Conservation (phyloP, 2,329 filamentous ascomycete genomes). For the Geoglossum cookeanum region DNA sequence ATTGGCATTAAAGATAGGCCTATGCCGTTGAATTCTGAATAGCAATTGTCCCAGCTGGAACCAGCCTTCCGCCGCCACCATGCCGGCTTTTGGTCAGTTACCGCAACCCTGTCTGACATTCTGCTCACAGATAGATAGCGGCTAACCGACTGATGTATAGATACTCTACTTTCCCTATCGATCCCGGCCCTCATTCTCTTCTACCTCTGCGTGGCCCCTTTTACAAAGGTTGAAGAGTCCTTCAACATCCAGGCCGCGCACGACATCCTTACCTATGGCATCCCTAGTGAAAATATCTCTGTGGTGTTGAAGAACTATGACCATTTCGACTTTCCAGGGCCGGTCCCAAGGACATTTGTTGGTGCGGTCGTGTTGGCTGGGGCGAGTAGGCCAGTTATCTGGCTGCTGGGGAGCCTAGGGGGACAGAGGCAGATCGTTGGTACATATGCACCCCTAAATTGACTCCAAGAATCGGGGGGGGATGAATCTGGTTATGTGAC, state of each 20-base stretch:
- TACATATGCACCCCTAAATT: neutral
- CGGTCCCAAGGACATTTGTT: conserved; percentile 78
- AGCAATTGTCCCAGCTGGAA: neutral
- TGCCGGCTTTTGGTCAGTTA: neutral
- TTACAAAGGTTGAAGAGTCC: conserved; percentile 96
- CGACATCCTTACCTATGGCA: conserved; percentile 68
- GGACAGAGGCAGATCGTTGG: neutral
- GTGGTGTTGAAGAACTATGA: conserved; percentile 53
- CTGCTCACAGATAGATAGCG: too few relatives aligned
- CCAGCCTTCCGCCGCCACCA: neutral
- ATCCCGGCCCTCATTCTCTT: conserved; percentile 44
- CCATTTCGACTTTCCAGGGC: conserved; percentile 76
- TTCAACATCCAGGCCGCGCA: conserved; percentile 93
- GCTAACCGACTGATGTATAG: conserved; percentile 16
- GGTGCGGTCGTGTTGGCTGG: conserved; percentile 61
- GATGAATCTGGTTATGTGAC: neutral
- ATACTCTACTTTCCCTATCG: conserved; percentile 31
- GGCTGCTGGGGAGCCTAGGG: neutral
- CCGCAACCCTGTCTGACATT: neutral
- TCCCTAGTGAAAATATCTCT: conserved; percentile 37
- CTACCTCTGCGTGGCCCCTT: conserved; percentile 59
- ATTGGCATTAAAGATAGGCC: neutral
- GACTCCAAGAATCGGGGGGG: neutral
- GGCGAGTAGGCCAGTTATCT: conserved; percentile 16
- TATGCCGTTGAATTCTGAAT: neutral